Conservation (phyloP, 2,329 filamentous ascomycete genomes). For the Penicillium sp. region DNA sequence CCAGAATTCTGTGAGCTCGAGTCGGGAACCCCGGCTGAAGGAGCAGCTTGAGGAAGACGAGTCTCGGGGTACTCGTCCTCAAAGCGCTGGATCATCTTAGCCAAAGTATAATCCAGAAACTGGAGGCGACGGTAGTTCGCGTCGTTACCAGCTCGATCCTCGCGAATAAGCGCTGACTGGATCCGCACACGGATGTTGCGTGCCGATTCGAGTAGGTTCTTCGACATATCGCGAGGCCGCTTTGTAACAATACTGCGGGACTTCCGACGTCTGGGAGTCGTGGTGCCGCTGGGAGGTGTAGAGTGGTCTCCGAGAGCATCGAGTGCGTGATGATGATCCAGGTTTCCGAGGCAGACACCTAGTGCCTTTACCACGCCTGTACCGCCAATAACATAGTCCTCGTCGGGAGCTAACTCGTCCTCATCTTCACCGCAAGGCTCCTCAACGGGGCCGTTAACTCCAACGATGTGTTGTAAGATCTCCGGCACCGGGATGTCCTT, state of each 20-base stretch:
- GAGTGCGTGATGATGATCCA: conserved; percentile 52
- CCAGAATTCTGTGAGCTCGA: conserved; percentile 36
- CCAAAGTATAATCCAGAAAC: conserved; percentile 84
- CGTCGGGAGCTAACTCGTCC: conserved; percentile 71
- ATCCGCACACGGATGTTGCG: conserved; percentile 82
- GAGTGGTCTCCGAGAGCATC: conserved; percentile 37
- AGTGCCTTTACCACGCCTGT: conserved; percentile 94
- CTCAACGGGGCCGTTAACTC: conserved; percentile 55
- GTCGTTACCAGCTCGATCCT: conserved; percentile 68
- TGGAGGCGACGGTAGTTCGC: conserved; percentile 76
- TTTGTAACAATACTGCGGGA: conserved; percentile 50
- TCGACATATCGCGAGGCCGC: conserved; percentile 89
- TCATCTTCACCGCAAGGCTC: conserved; percentile 55
- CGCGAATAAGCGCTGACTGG: conserved; percentile 78
- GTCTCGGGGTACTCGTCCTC: conserved; percentile 96
- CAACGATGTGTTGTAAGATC: conserved; percentile 82
- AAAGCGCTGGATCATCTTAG: conserved; percentile 90
- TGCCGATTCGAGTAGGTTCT: conserved; percentile 80
- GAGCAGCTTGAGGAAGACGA: conserved; percentile 47
- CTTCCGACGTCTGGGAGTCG: conserved; percentile 54
- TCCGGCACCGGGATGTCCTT: conserved; percentile 67
- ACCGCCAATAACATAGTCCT: conserved; percentile 93
- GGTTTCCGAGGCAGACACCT: conserved; percentile 83
- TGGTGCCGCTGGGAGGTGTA: conserved; percentile 51
- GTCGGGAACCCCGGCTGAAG: conserved; percentile 22